phyloP scores from a whole-genome alignment of 1,139 yeast genomes.

The Diutina rugosa region DNA sequence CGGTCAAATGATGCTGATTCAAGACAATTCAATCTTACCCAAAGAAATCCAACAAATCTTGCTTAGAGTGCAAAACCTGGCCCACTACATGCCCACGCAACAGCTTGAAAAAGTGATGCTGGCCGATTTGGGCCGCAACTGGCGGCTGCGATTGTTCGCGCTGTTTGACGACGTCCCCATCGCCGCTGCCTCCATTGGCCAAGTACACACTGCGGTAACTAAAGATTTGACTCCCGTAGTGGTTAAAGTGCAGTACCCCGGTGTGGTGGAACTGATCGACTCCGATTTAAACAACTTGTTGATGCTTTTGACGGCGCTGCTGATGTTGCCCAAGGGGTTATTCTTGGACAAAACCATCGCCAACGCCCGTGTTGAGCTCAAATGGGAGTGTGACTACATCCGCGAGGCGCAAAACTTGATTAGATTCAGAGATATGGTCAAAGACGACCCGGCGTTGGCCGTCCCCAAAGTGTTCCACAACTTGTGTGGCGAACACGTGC shows the following conservation, averaged over 20 bases:
- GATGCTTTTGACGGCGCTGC: slow-evolving; percentile 73
- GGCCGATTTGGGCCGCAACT: slow-evolving; percentile 59
- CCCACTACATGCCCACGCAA: slow-evolving; percentile 92
- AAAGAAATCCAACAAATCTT: slow-evolving; percentile 72
- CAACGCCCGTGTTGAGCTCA: slow-evolving; percentile 83
- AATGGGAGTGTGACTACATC: slow-evolving; percentile 95
- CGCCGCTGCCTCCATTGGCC: slow-evolving; percentile 97
- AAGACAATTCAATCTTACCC: slow-evolving; percentile 77
- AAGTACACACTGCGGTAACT: slow-evolving; percentile 79
- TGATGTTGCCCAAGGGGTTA: slow-evolving; percentile 81
- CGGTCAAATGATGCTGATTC: slow-evolving; percentile 93
- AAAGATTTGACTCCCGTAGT: slow-evolving; percentile 59
- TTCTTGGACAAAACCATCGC: slow-evolving; percentile 87
- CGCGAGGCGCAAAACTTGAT: slow-evolving; percentile 79
- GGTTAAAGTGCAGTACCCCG: slow-evolving; percentile 96
- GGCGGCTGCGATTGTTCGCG: slow-evolving; percentile 61
- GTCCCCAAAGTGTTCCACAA: slow-evolving; percentile 78
- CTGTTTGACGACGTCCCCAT: slow-evolving; percentile 80
- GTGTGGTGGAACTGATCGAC: slow-evolving; percentile 89
- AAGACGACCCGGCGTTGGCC: slow-evolving; percentile 55
- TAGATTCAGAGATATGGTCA: slow-evolving; percentile 47
- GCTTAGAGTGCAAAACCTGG: slow-evolving; percentile 80
- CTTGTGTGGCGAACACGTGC: slow-evolving; percentile 67
- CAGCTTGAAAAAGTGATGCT: slow-evolving; percentile 73
- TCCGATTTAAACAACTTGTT: slow-evolving; percentile 81